Percentiles rank a stretch among this genome's conserved stretches.
These are phyloP conservation scores for Strigomonas galati DNA, from an alignment of 208 protist genomes.

Conservation along the genomic window DNA sequence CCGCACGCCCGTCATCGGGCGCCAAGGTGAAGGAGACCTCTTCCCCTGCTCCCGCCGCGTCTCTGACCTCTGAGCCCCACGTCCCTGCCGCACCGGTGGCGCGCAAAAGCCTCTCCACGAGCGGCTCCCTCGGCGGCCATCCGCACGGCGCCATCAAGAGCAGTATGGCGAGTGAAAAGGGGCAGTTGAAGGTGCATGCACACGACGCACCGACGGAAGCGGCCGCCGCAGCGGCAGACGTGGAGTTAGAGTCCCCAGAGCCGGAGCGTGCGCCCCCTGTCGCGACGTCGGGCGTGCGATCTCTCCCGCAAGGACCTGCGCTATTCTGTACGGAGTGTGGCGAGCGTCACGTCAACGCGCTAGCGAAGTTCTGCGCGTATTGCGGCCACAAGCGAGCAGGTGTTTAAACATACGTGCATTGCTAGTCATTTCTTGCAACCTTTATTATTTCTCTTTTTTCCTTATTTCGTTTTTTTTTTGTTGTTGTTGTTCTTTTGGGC, in stretches of 20 bases:
- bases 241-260: too few species aligned
- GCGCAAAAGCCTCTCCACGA: too few species aligned
- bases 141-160: too few species aligned
- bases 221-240: too few species aligned
- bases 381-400: conserved; percentile 67
- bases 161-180: too few species aligned
- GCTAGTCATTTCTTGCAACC: background rate
- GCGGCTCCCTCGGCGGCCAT: too few species aligned
- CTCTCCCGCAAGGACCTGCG: conserved; percentile 1
- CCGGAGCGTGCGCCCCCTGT: background rate
- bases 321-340: conserved; percentile 62
- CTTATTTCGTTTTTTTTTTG: conserved; percentile 14
- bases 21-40: background rate
- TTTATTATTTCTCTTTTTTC: conserved; percentile 13
- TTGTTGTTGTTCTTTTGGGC: too few species aligned
- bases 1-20: background rate
- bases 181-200: too few species aligned
- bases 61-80: too few species aligned
- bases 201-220: too few species aligned
- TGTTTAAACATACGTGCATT: conserved; percentile 10
- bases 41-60: too few species aligned
- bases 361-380: conserved; percentile 80
- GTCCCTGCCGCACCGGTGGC: too few species aligned
- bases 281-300: background rate
- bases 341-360: conserved; percentile 55